A percentile compares a stretch with the other conserved stretches of the same genome.
These are phyloP conservation scores for Vigna hirtella DNA, from an alignment of 306 rosid genomes.

Conservation along the genomic window DNA sequence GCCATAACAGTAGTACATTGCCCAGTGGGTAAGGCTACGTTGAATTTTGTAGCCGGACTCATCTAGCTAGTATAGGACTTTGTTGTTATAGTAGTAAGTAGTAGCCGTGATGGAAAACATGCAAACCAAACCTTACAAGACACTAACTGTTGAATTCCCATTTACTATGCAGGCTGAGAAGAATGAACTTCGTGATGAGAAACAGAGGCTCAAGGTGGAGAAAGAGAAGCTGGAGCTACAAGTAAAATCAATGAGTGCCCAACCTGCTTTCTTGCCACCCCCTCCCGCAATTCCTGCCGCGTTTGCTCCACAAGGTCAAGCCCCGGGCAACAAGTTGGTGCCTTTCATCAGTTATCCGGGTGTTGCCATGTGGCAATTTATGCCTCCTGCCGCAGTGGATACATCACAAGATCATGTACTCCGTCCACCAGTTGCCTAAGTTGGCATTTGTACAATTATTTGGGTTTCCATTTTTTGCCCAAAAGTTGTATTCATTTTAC, in stretches of 20 bases:
- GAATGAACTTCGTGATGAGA: conserved; percentile 94
- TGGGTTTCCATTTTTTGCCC: conserved; percentile 55
- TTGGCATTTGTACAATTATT: conserved; percentile 48
- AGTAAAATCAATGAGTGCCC: conserved; percentile 73
- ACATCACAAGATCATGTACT: conserved; percentile 97
- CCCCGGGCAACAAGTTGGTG: conserved; percentile 83
- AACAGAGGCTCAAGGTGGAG: conserved; percentile 89
- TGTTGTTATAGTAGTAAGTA: background rate
- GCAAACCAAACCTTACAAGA: conserved; percentile 5
- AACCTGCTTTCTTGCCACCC: conserved; percentile 77
- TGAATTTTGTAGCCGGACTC: background rate
- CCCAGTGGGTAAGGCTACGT: background rate
- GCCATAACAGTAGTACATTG: background rate
- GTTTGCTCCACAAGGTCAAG: conserved; percentile 88
- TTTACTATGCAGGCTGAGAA: conserved; percentile 71
- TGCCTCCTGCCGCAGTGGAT: conserved; percentile 95
- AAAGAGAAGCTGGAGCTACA: conserved; percentile 92
- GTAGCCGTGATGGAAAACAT: background rate
- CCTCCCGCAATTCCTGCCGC: conserved; percentile 87
- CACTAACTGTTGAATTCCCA: conserved; percentile 14
- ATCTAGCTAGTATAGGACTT: background rate
- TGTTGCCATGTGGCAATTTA: conserved; percentile 98
- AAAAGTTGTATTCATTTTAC: conserved; percentile 50
- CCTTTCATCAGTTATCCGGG: conserved; percentile 91
- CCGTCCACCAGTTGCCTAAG: conserved; percentile 97